These are phyloP conservation scores for Hemisphaericaspora lyxosophila DNA, from an alignment of 1,139 yeast genomes.

Conservation along the genomic window DNA sequence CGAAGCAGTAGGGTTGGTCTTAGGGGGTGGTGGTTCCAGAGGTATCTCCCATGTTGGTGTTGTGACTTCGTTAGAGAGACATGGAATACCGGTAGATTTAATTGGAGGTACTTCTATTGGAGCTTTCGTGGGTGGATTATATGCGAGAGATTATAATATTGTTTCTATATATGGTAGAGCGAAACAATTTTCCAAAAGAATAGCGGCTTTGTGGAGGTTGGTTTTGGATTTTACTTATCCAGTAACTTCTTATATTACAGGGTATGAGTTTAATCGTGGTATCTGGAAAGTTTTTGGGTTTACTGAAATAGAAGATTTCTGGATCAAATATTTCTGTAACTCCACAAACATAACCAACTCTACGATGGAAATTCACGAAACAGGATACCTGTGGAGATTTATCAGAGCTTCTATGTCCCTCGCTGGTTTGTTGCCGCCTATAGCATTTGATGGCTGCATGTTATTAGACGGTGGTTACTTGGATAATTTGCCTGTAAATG, in stretches of 20 bases:
- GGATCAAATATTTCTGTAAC: constrained; percentile 86
- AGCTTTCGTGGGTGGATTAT: constrained; percentile 90
- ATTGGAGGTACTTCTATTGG: constrained; percentile 98
- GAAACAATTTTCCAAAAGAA: constrained; percentile 79
- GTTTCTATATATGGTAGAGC: constrained; percentile 91
- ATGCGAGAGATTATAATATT: constrained; percentile 87
- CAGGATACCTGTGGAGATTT: constrained; percentile 94
- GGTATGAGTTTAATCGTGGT: constrained; percentile 95
- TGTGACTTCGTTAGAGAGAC: constrained; percentile 87
- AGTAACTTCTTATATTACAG: constrained; percentile 90
- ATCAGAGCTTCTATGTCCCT: constrained; percentile 95
- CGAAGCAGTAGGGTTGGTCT: constrained; percentile 87
- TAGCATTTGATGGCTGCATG: constrained; percentile 89
- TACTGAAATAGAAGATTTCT: constrained; percentile 89
- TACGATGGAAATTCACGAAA: constrained; percentile 88
- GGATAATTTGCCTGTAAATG: constrained; percentile 88
- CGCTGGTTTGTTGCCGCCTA: constrained; percentile 91
- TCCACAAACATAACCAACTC: constrained; percentile 97
- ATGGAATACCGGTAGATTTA: constrained; percentile 89
- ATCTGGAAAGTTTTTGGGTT: constrained; percentile 96
- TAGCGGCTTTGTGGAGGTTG: constrained; percentile 86
- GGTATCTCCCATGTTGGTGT: constrained; percentile 93
- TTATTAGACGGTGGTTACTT: constrained; percentile 93
- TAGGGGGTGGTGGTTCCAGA: constrained; percentile 98
- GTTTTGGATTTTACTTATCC: constrained; percentile 86